Evolutionary conservation across 352 stramenopile species (phyloP).

Genomic region (Globisporangium uncinulatum): DNA sequence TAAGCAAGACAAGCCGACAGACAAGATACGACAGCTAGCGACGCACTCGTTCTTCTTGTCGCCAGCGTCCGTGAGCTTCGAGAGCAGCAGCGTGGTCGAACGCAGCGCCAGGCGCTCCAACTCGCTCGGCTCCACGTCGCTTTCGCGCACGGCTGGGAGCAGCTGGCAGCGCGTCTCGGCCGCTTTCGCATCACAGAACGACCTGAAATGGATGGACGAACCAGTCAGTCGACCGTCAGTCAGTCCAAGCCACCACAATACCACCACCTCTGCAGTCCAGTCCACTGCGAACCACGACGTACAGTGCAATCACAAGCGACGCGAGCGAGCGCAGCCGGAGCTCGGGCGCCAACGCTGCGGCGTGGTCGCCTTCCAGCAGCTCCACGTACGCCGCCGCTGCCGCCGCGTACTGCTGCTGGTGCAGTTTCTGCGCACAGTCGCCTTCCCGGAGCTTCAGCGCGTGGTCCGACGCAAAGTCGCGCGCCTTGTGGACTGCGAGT

Average conservation of each 20-base stretch:
- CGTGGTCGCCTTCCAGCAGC: slow-evolving; percentile 60
- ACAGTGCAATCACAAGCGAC: slow-evolving; percentile 71
- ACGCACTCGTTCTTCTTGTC: slow-evolving; percentile 84
- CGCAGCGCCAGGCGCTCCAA: slow-evolving; percentile 55
- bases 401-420: slow-evolving; percentile 67
- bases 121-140: slow-evolving; percentile 47
- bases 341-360: slow-evolving; percentile 52
- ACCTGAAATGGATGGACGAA: slow-evolving; percentile 22
- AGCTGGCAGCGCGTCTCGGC: slow-evolving; percentile 58
- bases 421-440: slow-evolving; percentile 74
- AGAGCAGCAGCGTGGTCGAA: slow-evolving; percentile 44
- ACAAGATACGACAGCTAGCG: neutral
- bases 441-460: slow-evolving; percentile 75
- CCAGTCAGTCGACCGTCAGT: neutral
- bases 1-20: neutral
- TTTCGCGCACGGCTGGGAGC: slow-evolving; percentile 54
- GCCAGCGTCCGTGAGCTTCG: slow-evolving; percentile 47
- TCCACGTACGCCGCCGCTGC: slow-evolving; percentile 61
- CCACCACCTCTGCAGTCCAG: too few species aligned
- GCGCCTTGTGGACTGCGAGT: slow-evolving; percentile 41
- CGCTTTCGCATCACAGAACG: slow-evolving; percentile 63
- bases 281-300: slow-evolving; percentile 14
- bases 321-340: slow-evolving; percentile 70
- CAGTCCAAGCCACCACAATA: neutral
- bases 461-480: slow-evolving; percentile 46